Evolutionary conservation across 768 basidiomycete genomes (phyloP).

Genomic region (Leucosporidium yakuticum): DNA sequence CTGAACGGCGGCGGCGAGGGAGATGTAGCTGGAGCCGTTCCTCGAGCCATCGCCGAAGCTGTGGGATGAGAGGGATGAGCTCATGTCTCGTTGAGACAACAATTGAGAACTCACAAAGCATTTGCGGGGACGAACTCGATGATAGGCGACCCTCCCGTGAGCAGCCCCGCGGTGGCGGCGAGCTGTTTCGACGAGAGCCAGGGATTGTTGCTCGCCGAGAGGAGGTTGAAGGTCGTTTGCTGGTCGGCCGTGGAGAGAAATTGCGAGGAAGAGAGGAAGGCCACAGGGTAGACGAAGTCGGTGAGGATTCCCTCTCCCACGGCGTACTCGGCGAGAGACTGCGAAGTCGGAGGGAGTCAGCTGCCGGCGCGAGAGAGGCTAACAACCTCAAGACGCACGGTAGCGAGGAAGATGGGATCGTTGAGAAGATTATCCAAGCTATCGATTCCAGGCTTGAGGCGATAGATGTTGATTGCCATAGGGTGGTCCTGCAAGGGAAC

Average conservation of each 20-base stretch:
- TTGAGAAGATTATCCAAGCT: conserved; percentile 11
- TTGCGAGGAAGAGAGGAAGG: conserved; percentile 12
- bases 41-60: too few relatives aligned
- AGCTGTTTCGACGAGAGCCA: neutral
- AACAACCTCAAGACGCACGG: neutral
- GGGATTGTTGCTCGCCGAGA: neutral
- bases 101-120: conserved; percentile 16
- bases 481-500: conserved; percentile 27
- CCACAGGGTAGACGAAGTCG: conserved; percentile 11
- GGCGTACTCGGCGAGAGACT: conserved; percentile 4
- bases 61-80: conserved; percentile 42
- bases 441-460: conserved; percentile 15
- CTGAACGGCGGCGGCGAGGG: conserved; percentile 37
- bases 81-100: too few relatives aligned
- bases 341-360: neutral
- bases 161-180: neutral
- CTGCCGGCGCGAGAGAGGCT: too few relatives aligned
- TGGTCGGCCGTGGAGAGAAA: conserved; percentile 9
- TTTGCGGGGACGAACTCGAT: conserved; percentile 24
- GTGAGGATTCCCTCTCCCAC: conserved; percentile 23
- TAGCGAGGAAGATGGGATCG: neutral
- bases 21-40: conserved; percentile 42
- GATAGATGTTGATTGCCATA: conserved; percentile 20
- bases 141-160: conserved; percentile 3
- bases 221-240: neutral